Evolutionary conservation across 73 alveolate species (phyloP), one percentile per base, ranked within the genome.

Genomic region (Blepharisma stoltei): DNA sequence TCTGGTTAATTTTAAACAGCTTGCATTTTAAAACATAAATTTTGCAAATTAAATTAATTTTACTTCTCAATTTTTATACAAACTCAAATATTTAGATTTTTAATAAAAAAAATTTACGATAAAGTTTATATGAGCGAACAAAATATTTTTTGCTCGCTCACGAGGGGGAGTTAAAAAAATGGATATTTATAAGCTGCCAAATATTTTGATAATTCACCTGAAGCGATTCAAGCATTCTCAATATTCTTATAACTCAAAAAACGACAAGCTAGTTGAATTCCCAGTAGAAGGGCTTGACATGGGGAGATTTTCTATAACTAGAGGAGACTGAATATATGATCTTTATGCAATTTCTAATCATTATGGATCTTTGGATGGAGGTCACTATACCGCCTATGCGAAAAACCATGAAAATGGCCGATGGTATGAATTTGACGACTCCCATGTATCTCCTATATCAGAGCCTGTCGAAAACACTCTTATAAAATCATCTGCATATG

Each of bases 141-240:
- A n/a, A n/a, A n/a, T n/a, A n/a, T n/a, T n/a, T n/a, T n/a, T n/a
- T n/a, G n/a, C n/a, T n/a, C n/a, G n/a, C n/a, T n/a, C n/a, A n/a
- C n/a, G n/a, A n/a, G n/a, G n/a, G n/a, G n/a, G n/a, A n/a, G n/a
- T n/a, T n/a, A 95, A 93, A 70, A 90, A 86, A 75, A 90, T 93
- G 71, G 98, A 89, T 50, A 67, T 95, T 11, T 95, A 89, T 91
- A 93, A 90, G 76, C 81, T 95, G 48, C 99, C 99, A 6, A 87
- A 91, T 69, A 85, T 95, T 7, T 71, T 95, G 55, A 94, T 95
- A 7, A 88, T 95, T 11, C 95, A 93, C 80, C 77, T 95, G 77
- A 95, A 95, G 54, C 83, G 99, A 75, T 95, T 95, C 83, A 71
- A 84, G 55, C 89, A 68, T 70, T 70, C 11, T 7, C n/a, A 53